phyloP scores from a whole-genome alignment of 1,284 basidiomycete species.

The Ustilago curta region DNA sequence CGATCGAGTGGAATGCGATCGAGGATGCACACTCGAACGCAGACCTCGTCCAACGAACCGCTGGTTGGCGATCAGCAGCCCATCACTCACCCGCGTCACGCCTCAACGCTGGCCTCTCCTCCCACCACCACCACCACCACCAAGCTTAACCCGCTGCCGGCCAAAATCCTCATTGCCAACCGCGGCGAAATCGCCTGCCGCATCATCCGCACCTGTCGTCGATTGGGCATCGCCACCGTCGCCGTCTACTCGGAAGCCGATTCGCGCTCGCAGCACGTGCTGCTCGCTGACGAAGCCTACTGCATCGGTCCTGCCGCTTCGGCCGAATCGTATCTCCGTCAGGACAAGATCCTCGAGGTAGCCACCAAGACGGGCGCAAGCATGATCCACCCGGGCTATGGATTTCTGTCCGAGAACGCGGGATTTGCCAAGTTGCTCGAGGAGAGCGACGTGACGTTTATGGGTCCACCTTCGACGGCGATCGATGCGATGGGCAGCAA shows the following conservation, averaged over 20 bases:
- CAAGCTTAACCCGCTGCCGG: slow-evolving; percentile 43
- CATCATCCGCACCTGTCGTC: slow-evolving; percentile 87
- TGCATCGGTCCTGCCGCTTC: slow-evolving; percentile 91
- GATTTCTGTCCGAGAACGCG: slow-evolving; percentile 78
- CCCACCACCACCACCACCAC: background rate
- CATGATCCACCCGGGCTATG: slow-evolving; percentile 84
- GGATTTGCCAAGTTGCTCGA: slow-evolving; percentile 50
- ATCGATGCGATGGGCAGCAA: slow-evolving; percentile 85
- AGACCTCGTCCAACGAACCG: too few relatives aligned
- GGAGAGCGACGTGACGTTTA: slow-evolving; percentile 63
- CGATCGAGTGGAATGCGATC: too few relatives aligned
- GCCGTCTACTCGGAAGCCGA: slow-evolving; percentile 91
- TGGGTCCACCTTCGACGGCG: slow-evolving; percentile 68
- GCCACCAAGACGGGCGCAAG: slow-evolving; percentile 82
- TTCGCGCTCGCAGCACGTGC: slow-evolving; percentile 78
- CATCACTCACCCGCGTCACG: background rate
- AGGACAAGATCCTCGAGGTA: slow-evolving; percentile 87
- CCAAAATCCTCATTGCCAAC: slow-evolving; percentile 64
- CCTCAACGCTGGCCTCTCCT: slow-evolving; percentile 14
- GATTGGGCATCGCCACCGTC: slow-evolving; percentile 87
- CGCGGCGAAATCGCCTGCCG: slow-evolving; percentile 95
- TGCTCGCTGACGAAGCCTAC: slow-evolving; percentile 92
- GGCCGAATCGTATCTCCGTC: slow-evolving; percentile 85
- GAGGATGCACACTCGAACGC: too few relatives aligned
- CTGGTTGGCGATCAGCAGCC: background rate